A percentile compares a stretch with the other conserved stretches of the same genome.
Evolutionary conservation across 352 stramenopile genomes (phyloP).

Genomic region (Pythium utonaiense): DNA sequence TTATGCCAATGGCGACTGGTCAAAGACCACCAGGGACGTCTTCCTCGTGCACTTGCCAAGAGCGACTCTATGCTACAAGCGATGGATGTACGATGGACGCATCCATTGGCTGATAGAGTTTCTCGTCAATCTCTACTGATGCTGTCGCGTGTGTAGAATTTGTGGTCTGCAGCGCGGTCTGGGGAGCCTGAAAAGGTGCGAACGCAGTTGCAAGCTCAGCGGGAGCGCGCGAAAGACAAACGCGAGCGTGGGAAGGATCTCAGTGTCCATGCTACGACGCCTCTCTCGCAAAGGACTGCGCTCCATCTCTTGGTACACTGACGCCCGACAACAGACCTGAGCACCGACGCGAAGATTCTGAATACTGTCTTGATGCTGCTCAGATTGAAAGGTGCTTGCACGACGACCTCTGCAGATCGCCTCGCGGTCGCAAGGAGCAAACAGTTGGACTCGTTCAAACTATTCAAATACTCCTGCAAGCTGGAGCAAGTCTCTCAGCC

Average conservation of each 20-base stretch:
- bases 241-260: background rate
- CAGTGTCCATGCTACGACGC: slow-evolving; percentile 29
- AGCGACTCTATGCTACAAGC: slow-evolving; percentile 25
- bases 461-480: background rate
- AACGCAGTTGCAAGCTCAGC: background rate
- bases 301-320: slow-evolving; percentile 52
- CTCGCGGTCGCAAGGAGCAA: slow-evolving; percentile 26
- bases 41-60: slow-evolving; percentile 33
- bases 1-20: slow-evolving; percentile 31
- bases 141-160: slow-evolving; percentile 9
- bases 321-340: too few relatives aligned
- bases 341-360: too few relatives aligned
- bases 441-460: background rate
- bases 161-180: slow-evolving; percentile 10
- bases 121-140: background rate
- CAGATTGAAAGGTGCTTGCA: background rate
- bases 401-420: background rate
- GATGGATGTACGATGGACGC: slow-evolving; percentile 26
- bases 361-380: background rate
- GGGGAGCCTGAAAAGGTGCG: background rate
- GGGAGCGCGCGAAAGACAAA: background rate
- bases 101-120: background rate
- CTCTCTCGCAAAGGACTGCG: slow-evolving; percentile 29
- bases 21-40: slow-evolving; percentile 34
- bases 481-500: slow-evolving; percentile 17